Evolutionary conservation across 2,329 filamentous ascomycete genomes (phyloP).

Genomic region (Teratosphaeria epicoccoides): DNA sequence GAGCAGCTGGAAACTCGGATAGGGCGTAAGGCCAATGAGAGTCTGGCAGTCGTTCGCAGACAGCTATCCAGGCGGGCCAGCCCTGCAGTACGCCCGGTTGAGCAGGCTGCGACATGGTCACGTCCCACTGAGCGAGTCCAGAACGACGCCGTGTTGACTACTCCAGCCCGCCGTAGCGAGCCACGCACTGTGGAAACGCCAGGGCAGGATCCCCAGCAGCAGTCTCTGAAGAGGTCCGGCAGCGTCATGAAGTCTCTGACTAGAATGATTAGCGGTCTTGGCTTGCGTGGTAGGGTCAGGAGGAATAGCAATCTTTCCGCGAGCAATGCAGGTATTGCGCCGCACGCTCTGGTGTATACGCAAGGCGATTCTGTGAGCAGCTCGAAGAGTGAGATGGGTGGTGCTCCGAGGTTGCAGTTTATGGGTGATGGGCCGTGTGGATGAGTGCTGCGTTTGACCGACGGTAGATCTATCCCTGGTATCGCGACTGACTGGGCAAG

Average conservation of each 20-base stretch:
- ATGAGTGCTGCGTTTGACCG: background rate
- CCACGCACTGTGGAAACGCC: background rate
- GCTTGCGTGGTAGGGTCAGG: background rate
- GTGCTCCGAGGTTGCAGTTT: background rate
- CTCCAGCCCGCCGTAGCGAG: background rate
- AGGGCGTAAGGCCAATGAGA: background rate
- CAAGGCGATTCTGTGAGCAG: background rate
- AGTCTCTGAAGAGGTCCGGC: background rate
- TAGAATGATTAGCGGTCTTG: background rate
- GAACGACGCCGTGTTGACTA: background rate
- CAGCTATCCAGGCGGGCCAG: background rate
- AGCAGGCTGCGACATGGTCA: background rate
- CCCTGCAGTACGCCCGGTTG: background rate
- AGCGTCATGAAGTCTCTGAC: background rate
- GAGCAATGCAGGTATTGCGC: background rate
- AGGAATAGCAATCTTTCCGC: background rate
- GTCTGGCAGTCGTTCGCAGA: too few relatives aligned
- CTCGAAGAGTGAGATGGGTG: background rate
- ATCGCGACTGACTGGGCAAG: too few relatives aligned
- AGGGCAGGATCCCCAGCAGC: background rate
- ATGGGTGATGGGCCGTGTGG: background rate
- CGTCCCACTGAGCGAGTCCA: background rate
- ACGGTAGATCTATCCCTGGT: background rate
- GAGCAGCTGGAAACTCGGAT: background rate
- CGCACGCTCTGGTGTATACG: background rate